Evolutionary conservation across 805 yeast genomes (phyloP).

Genomic region (Saccharomycopsis fibuligera): DNA sequence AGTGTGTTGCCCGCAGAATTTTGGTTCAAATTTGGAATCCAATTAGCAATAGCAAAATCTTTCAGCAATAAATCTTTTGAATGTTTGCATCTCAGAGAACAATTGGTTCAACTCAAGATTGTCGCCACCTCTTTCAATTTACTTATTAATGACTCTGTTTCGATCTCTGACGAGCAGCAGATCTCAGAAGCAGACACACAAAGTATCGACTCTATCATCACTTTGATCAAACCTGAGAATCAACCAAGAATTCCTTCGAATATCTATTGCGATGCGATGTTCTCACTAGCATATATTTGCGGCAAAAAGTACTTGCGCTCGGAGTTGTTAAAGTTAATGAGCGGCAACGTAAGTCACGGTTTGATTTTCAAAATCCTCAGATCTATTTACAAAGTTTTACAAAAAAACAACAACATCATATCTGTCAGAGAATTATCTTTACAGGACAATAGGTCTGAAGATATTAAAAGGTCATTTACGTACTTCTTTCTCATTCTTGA

Average conservation of each 20-base stretch:
- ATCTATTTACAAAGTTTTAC: conserved; percentile 46
- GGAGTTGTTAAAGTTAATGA: conserved; percentile 69
- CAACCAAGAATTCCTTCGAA: conserved; percentile 24
- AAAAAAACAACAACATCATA: conserved; percentile 27
- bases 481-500: conserved; percentile 56
- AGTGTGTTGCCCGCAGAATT: conserved; percentile 53
- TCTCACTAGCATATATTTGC: conserved; percentile 65
- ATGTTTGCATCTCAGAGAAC: conserved; percentile 47
- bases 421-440: conserved; percentile 6
- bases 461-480: conserved; percentile 37
- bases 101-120: conserved; percentile 58
- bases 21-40: conserved; percentile 57
- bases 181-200: conserved; percentile 70
- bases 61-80: conserved; percentile 53
- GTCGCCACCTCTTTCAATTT: conserved; percentile 60
- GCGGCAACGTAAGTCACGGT: conserved; percentile 87
- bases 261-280: conserved; percentile 53
- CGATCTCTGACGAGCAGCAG: conserved; percentile 46
- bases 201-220: conserved; percentile 61
- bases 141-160: conserved; percentile 27
- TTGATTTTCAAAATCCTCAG: conserved; percentile 66
- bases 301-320: conserved; percentile 62
- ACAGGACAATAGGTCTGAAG: conserved; percentile 34
- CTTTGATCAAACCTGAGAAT: conserved; percentile 63
- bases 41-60: conserved; percentile 63